phyloP scores from a whole-genome alignment of 225 moss, liverwort and hornwort species.

The Bryum argenteum region DNA sequence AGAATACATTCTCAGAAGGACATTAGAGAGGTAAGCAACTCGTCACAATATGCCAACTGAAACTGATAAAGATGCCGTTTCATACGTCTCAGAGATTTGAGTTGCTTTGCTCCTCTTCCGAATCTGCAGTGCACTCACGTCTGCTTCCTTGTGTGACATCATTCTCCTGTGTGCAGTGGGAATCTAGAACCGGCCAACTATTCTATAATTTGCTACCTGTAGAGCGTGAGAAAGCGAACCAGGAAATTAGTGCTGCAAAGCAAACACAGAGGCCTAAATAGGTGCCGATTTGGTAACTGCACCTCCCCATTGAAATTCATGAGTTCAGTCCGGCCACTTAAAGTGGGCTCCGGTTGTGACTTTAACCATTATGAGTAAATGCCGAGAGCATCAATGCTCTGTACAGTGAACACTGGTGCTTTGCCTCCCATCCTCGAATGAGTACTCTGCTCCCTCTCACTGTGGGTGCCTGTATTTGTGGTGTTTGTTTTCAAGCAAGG shows the following conservation, averaged over 20 bases:
- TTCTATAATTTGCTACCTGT: conserved; percentile 76
- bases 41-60: background rate
- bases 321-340: conserved; percentile 5
- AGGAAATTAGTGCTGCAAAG: conserved; percentile 73
- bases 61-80: background rate
- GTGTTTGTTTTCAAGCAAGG: conserved; percentile 8
- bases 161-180: conserved; percentile 66
- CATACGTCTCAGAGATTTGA: background rate
- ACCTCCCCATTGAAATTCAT: background rate
- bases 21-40: conserved; percentile 69
- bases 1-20: conserved; percentile 74
- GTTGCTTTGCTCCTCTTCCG: background rate
- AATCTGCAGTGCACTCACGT: background rate
- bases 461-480: background rate
- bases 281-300: conserved; percentile 2
- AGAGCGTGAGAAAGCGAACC: conserved; percentile 78
- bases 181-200: conserved; percentile 70
- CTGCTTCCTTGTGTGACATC: background rate
- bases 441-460: background rate
- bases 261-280: conserved; percentile 39
- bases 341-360: conserved; percentile 19
- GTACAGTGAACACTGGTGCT: conserved; percentile 26
- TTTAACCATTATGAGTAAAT: conserved; percentile 24
- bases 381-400: conserved; percentile 27
- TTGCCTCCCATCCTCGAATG: background rate